Percentiles rank a stretch among this genome's conserved stretches.
Evolutionary conservation across 2,329 filamentous ascomycete genomes (phyloP).

Genomic region (Fusarium papillatum): DNA sequence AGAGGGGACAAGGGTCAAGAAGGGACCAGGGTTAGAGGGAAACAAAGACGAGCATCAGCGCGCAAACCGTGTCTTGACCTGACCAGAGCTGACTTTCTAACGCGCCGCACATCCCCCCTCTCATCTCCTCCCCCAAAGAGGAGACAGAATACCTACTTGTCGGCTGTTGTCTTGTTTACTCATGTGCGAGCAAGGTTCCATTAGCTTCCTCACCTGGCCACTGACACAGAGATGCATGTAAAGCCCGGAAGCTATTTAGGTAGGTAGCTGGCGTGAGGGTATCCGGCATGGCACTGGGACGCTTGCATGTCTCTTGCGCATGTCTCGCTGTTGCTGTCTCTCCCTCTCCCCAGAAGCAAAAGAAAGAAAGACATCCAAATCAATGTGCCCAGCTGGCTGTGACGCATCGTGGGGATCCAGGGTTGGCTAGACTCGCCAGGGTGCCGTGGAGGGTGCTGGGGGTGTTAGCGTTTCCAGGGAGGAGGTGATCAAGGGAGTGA

Average conservation of each 20-base stretch:
- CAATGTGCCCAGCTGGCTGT: constrained; percentile 10
- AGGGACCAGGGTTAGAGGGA: background rate
- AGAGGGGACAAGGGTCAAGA: constrained; percentile 3
- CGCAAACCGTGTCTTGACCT: background rate
- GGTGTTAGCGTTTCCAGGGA: background rate
- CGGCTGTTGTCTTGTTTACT: background rate
- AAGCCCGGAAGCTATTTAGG: constrained; percentile 1
- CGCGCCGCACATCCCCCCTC: background rate
- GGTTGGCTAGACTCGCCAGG: constrained; percentile 15
- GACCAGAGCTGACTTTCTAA: background rate
- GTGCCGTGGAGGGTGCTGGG: constrained; percentile 7
- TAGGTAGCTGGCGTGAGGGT: constrained; percentile 6
- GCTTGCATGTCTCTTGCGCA: constrained; percentile 12
- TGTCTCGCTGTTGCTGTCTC: constrained; percentile 14
- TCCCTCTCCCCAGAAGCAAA: constrained; percentile 17
- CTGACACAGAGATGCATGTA: background rate
- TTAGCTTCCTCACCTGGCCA: background rate
- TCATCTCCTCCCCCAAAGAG: background rate
- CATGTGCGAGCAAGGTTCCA: background rate
- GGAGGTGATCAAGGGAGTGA: constrained; percentile 27
- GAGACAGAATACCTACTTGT: background rate
- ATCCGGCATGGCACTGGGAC: background rate
- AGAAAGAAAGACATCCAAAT: constrained; percentile 9
- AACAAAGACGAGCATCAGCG: background rate
- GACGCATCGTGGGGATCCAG: constrained; percentile 12